These are phyloP conservation scores for Carex littledalei DNA, from an alignment of 176 grass and related monocot genomes.

Conservation along the genomic window DNA sequence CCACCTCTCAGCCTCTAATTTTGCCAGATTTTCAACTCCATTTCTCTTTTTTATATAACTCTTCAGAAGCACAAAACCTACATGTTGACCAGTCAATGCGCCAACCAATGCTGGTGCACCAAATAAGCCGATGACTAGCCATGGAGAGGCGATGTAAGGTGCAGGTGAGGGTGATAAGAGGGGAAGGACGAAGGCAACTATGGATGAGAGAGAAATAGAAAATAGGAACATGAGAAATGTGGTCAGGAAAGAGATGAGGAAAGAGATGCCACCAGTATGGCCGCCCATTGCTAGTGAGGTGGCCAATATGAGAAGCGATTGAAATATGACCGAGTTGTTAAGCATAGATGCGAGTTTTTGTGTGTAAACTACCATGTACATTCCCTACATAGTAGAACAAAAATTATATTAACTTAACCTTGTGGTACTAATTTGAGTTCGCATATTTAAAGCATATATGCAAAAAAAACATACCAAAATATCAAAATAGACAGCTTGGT, in stretches of 20 bases:
- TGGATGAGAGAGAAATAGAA: constrained; percentile 59
- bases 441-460: neutral
- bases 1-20: constrained; percentile 95
- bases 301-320: constrained; percentile 81
- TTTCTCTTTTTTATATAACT: constrained; percentile 37
- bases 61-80: constrained; percentile 58
- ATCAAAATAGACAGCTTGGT: constrained; percentile 71
- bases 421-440: neutral
- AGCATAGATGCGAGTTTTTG: constrained; percentile 75
- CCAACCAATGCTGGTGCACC: constrained; percentile 83
- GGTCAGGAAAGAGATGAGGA: constrained; percentile 66
- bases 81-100: constrained; percentile 81
- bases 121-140: constrained; percentile 86
- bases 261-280: constrained; percentile 47
- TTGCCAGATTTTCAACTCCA: constrained; percentile 37
- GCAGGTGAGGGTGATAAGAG: constrained; percentile 57
- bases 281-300: constrained; percentile 89
- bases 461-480: constrained; percentile 56
- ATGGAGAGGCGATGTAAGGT: constrained; percentile 70
- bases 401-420: neutral
- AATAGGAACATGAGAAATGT: constrained; percentile 67
- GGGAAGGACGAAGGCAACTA: constrained; percentile 61
- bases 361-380: constrained; percentile 87
- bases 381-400: constrained; percentile 50
- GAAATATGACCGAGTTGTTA: constrained; percentile 88